A percentile compares a stretch with the other conserved stretches of the same genome.
phyloP scores from a whole-genome alignment of 176 grass and related monocot species.

The Melocanna baccifera region DNA sequence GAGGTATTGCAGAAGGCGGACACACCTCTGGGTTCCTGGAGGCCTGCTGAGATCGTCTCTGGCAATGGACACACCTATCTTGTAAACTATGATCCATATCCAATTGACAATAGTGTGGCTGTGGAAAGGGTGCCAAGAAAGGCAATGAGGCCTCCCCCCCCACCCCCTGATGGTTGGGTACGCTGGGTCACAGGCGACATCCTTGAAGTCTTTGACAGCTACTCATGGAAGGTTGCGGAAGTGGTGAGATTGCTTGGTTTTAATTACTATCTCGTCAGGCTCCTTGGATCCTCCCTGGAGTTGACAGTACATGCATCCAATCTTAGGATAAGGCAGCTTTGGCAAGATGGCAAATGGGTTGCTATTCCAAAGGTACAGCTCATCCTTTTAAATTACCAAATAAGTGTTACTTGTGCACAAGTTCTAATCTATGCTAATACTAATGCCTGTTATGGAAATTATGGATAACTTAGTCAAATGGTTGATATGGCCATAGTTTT shows the following conservation, averaged over 20 bases:
- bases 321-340: constrained; percentile 56
- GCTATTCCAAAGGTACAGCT: constrained; percentile 62
- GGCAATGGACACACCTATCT: constrained; percentile 68
- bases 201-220: constrained; percentile 67
- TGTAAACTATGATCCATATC: constrained; percentile 47
- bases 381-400: constrained; percentile 24
- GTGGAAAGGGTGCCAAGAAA: constrained; percentile 63
- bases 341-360: constrained; percentile 73
- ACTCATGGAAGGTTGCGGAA: constrained; percentile 69
- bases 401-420: neutral
- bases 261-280: constrained; percentile 50
- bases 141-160: constrained; percentile 54
- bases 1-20: constrained; percentile 58
- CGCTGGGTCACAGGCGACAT: constrained; percentile 47
- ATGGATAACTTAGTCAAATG: constrained; percentile 3
- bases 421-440: neutral
- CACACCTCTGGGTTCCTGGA: constrained; percentile 56
- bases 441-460: constrained; percentile 10
- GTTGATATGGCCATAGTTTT: neutral
- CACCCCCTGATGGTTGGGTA: neutral
- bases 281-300: constrained; percentile 56
- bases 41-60: constrained; percentile 60
- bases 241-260: constrained; percentile 40
- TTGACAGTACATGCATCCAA: constrained; percentile 40
- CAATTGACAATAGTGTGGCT: neutral